Conservation (phyloP, 495 filamentous ascomycete species). For the Physcia stellaris region DNA sequence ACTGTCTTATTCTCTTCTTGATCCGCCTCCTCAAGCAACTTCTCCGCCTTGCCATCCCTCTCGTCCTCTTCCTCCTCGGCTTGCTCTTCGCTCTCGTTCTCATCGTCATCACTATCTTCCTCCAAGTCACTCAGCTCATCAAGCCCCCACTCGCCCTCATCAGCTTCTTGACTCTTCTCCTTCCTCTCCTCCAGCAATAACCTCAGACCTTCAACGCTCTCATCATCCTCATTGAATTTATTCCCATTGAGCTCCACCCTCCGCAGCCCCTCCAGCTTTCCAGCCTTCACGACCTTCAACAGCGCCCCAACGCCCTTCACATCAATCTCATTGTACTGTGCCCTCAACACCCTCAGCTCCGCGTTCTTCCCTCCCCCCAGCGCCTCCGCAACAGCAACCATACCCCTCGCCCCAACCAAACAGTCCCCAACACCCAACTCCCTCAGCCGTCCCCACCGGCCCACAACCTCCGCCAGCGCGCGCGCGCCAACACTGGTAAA, state of each 20-base stretch:
- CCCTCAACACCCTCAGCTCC: constrained; percentile 61
- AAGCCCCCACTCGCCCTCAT: constrained; percentile 77
- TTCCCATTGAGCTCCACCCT: constrained; percentile 93
- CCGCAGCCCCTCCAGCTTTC: constrained; percentile 53
- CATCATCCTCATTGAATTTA: constrained; percentile 79
- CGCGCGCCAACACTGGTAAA: constrained; percentile 72
- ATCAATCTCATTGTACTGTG: constrained; percentile 94
- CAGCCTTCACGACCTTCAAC: constrained; percentile 44
- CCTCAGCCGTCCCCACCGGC: constrained; percentile 56
- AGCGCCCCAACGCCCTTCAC: constrained; percentile 55
- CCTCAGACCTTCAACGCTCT: constrained; percentile 37
- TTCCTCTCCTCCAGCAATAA: constrained; percentile 40
- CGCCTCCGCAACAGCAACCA: constrained; percentile 55
- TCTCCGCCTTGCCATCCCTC: constrained; percentile 36
- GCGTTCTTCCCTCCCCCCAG: constrained; percentile 61
- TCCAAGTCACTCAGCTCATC: constrained; percentile 63
- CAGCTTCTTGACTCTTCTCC: constrained; percentile 40
- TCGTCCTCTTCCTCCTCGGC: constrained; percentile 38
- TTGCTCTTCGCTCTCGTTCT: constrained; percentile 45
- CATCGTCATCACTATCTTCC: constrained; percentile 57
- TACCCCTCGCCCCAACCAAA: constrained; percentile 67
- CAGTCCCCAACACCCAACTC: constrained; percentile 89
- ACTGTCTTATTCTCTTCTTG: constrained; percentile 55
- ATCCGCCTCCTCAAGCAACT: constrained; percentile 53
- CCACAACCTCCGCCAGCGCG: constrained; percentile 61